Evolutionary conservation across 495 filamentous ascomycete genomes (phyloP).

Genomic region (Tuber umbilicatum): DNA sequence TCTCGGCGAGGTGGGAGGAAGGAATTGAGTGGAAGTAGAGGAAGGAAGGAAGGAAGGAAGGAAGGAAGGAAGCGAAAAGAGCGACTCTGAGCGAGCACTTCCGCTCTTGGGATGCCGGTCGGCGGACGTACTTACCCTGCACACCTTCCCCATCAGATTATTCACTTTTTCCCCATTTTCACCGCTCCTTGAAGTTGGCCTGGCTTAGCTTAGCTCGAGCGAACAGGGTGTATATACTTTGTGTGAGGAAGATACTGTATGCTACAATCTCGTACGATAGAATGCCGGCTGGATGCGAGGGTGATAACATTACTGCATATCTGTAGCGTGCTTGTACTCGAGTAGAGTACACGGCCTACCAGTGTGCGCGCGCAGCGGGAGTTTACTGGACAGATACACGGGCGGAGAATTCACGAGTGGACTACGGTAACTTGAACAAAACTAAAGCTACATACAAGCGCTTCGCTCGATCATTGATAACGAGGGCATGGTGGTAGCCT

Average conservation of each 20-base stretch:
- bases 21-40: neutral
- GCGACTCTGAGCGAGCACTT: neutral
- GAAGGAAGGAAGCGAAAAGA: neutral
- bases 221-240: neutral
- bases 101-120: no score
- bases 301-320: neutral
- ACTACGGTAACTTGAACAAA: neutral
- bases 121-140: neutral
- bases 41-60: neutral
- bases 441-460: neutral
- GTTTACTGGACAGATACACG: neutral
- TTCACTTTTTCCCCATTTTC: neutral
- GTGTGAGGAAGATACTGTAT: neutral
- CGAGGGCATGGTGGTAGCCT: neutral
- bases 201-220: neutral
- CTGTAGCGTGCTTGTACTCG: neutral
- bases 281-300: constrained; percentile 2
- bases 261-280: neutral
- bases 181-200: neutral
- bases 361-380: neutral
- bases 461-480: neutral
- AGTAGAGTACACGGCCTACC: neutral
- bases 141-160: neutral
- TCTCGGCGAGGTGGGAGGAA: neutral
- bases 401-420: neutral